A percentile compares a stretch with the other conserved stretches of the same genome.
Conservation (phyloP, 805 yeast species). For the Ogataea glucozyma region DNA sequence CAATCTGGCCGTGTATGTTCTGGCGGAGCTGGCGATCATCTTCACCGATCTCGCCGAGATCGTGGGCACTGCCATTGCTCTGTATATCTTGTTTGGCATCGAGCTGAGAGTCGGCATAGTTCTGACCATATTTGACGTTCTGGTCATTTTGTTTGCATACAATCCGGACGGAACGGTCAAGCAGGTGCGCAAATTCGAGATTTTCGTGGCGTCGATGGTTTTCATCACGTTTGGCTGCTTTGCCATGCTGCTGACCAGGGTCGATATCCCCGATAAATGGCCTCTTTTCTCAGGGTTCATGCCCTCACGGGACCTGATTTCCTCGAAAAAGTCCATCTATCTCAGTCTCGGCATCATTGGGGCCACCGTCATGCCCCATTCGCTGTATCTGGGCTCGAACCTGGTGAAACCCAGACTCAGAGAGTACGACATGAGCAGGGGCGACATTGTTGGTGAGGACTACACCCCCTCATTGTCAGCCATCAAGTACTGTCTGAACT, state of each 20-base stretch:
- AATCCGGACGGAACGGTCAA: slow-evolving; percentile 74
- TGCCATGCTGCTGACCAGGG: slow-evolving; percentile 62
- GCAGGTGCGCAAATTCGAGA: slow-evolving; percentile 75
- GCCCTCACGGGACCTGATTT: slow-evolving; percentile 57
- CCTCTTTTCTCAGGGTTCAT: slow-evolving; percentile 66
- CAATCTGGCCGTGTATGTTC: slow-evolving; percentile 60
- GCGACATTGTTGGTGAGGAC: slow-evolving; percentile 24
- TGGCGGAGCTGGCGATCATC: slow-evolving; percentile 84
- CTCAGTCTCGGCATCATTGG: slow-evolving; percentile 83
- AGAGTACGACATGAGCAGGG: slow-evolving; percentile 61
- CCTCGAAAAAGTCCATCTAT: slow-evolving; percentile 66
- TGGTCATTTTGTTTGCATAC: slow-evolving; percentile 76
- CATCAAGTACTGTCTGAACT: slow-evolving; percentile 67
- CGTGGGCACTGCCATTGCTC: slow-evolving; percentile 87
- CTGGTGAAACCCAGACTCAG: slow-evolving; percentile 81
- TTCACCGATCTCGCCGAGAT: slow-evolving; percentile 95
- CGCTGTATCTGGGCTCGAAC: slow-evolving; percentile 81
- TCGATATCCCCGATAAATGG: slow-evolving; percentile 51
- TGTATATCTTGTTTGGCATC: slow-evolving; percentile 71
- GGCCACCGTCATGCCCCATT: slow-evolving; percentile 95
- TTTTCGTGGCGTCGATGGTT: slow-evolving; percentile 70
- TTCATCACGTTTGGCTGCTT: slow-evolving; percentile 76
- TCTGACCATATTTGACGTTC: slow-evolving; percentile 78
- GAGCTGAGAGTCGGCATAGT: slow-evolving; percentile 77
- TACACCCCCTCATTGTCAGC: slow-evolving; percentile 77